These are phyloP conservation scores for Clavispora asparagi DNA, from an alignment of 805 yeast genomes.

Conservation along the genomic window DNA sequence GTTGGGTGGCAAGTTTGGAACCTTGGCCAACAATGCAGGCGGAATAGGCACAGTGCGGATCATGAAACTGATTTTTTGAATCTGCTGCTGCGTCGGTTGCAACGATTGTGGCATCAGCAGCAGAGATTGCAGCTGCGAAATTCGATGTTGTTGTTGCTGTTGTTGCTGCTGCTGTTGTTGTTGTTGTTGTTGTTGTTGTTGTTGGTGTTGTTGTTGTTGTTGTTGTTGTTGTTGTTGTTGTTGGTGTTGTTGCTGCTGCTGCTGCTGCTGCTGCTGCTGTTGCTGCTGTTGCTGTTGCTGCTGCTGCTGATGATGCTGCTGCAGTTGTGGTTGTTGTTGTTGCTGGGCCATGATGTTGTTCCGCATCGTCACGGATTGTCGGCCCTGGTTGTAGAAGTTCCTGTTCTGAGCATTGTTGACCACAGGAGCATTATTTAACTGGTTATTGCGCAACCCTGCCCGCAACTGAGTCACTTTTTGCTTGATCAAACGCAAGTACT, in stretches of 20 bases:
- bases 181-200: constrained; percentile 18
- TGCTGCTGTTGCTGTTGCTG: constrained; percentile 17
- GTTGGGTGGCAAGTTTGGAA: constrained; percentile 75
- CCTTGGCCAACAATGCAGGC: constrained; percentile 52
- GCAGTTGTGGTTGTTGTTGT: constrained; percentile 1
- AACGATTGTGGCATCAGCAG: constrained; percentile 7
- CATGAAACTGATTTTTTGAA: constrained; percentile 35
- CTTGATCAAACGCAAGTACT: constrained; percentile 44
- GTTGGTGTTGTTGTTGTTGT: constrained; percentile 12
- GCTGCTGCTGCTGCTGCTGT: constrained; percentile 9
- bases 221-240: constrained; percentile 20
- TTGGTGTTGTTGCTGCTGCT: constrained; percentile 6
- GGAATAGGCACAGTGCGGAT: constrained; percentile 72
- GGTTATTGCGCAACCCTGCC: constrained; percentile 11
- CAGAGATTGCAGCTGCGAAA: constrained; percentile 1
- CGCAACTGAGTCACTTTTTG: constrained; percentile 33
- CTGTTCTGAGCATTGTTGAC: constrained; percentile 14
- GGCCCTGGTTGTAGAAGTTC: constrained; percentile 3
- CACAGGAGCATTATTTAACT: constrained; percentile 11
- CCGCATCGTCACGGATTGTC: neutral
- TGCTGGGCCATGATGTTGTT: neutral
- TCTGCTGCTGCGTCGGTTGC: constrained; percentile 24
- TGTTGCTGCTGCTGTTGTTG: constrained; percentile 14
- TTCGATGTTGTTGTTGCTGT: constrained; percentile 11
- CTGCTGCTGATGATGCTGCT: constrained; percentile 19